These are phyloP conservation scores for Myxozyma geophila DNA, from an alignment of 805 yeast genomes.

Conservation along the genomic window DNA sequence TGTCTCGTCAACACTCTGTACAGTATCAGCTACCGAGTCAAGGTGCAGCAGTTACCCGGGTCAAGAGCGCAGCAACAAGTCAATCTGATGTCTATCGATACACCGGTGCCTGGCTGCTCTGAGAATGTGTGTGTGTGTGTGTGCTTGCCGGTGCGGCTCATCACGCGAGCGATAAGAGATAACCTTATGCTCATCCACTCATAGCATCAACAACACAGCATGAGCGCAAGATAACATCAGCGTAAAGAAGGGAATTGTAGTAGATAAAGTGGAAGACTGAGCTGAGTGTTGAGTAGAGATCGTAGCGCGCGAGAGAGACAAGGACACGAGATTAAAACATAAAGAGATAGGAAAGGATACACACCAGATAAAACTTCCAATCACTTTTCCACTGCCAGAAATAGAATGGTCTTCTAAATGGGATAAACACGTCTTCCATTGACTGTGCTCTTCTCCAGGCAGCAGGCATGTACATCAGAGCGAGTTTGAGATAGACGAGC, in stretches of 20 bases:
- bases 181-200: not conserved
- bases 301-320: not conserved
- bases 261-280: not conserved
- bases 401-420: slow-evolving; percentile 54
- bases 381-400: slow-evolving; percentile 89
- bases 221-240: not conserved
- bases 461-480: slow-evolving; percentile 50
- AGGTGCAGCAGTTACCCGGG: too few relatives aligned
- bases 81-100: too few relatives aligned
- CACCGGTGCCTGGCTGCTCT: too few relatives aligned
- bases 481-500: slow-evolving; percentile 61
- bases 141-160: not conserved
- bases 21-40: too few relatives aligned
- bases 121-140: not conserved
- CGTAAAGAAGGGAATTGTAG: not conserved
- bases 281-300: not conserved
- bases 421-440: slow-evolving; percentile 31
- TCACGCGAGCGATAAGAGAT: slow-evolving; percentile 18
- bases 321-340: not conserved
- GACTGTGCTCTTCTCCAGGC: slow-evolving; percentile 29
- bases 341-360: slow-evolving; percentile 1
- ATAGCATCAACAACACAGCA: not conserved
- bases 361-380: slow-evolving; percentile 49
- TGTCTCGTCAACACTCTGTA: too few relatives aligned
- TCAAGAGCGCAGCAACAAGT: too few relatives aligned